Evolutionary conservation across 768 basidiomycete genomes (phyloP), one percentile per base, ranked within the genome.

Genomic region (Boletus sp.): DNA sequence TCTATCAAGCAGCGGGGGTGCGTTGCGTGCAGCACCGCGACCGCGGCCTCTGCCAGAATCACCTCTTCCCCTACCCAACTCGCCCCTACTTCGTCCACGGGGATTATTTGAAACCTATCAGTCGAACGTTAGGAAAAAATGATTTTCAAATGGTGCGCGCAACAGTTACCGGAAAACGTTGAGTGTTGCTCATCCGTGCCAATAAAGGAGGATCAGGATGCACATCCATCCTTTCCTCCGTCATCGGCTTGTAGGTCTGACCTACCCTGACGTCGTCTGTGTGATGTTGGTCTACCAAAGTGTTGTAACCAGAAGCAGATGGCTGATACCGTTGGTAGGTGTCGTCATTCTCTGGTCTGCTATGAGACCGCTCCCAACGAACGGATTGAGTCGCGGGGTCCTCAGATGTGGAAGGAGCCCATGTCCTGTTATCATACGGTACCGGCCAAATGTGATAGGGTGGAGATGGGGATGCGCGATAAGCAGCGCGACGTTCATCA

Each of bases 21-120:
- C 61, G 32, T 61, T 59, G 11, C 71, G 69, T n/a, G 44, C n/a
- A 28, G 24, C 54, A 47, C 56, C 54, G 8, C 67, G 67, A n/a
- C 64, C 60, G 1, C 66, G 59, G 28, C 67, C 67, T 56, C 65
- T 59, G 32, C 54, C 63, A 46, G 29, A 29, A 14, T 71, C 64
- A 29, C 61, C 56, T 60, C 61, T 71, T 28, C 58, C 60, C 20
- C 57, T 58, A 30, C 29, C 64, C 7, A 44, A 12, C 9, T 65
- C 67, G 17, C 53, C 48, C 47, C 50, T 69, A 41, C 68, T 66
- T 50, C 67, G 63, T 58, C 51, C 65, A 36, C 65, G 69, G n/a
- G 40, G 17, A 50, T 58, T 55, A 24, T 20, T 29, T n/a, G 65
- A 12, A 36, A 32, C 18, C 68, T 69, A 44, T 35, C 11, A 32